A percentile compares a stretch with the other conserved stretches of the same genome.
These are phyloP conservation scores for Penicillium paneum DNA, from an alignment of 2,329 filamentous ascomycete genomes.

Conservation along the genomic window DNA sequence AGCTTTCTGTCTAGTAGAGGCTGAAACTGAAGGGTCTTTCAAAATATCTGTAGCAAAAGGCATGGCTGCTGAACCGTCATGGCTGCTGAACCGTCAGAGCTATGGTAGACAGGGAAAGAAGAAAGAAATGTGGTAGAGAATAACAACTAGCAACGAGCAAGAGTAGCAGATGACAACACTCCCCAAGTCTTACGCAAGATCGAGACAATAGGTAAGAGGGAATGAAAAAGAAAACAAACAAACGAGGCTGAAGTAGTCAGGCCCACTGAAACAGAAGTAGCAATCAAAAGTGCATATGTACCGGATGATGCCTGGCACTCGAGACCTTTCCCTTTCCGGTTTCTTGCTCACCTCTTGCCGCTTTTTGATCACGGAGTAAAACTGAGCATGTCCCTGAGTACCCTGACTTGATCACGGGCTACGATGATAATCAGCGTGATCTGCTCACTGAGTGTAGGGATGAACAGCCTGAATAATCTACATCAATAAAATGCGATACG, in stretches of 20 bases:
- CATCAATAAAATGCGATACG: too few relatives aligned
- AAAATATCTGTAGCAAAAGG: constrained; percentile 22
- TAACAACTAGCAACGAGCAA: neutral
- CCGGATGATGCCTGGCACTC: too few relatives aligned
- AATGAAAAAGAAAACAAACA: neutral
- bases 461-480: too few relatives aligned
- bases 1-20: constrained; percentile 21
- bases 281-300: too few relatives aligned
- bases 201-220: neutral
- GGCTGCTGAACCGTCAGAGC: neutral
- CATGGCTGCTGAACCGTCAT: constrained; percentile 17
- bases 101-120: neutral
- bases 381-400: too few relatives aligned
- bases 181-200: neutral
- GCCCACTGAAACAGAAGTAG: constrained; percentile 6
- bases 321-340: too few relatives aligned
- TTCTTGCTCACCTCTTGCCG: too few relatives aligned
- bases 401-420: too few relatives aligned
- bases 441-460: too few relatives aligned
- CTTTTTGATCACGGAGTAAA: too few relatives aligned
- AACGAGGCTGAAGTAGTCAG: neutral
- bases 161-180: neutral
- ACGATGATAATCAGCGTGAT: too few relatives aligned
- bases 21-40: constrained; percentile 16
- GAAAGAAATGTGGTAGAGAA: neutral